Evolutionary conservation across 2,329 filamentous ascomycete genomes (phyloP), one percentile per base, ranked within the genome.

Genomic region (Fusarium sp.): DNA sequence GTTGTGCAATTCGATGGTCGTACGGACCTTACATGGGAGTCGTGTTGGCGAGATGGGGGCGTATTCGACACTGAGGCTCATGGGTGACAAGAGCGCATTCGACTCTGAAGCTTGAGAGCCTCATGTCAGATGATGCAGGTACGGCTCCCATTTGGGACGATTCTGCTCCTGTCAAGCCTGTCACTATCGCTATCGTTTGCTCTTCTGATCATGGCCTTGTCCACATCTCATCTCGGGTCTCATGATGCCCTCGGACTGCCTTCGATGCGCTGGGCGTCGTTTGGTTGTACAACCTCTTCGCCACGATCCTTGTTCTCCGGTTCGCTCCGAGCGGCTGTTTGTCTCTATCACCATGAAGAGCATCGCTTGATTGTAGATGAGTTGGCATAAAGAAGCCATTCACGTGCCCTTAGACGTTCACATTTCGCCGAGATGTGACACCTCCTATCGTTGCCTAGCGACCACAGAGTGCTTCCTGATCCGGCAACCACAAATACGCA

Each of bases 361-460:
- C 33, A 20, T 25, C 33, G 16, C 18, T 16, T 6, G 3, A 14
- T 35, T 9, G 25, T 2, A 20, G 29, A 36, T n/a, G 58, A 9
- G 20, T 29, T 74, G 57, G 36, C 60, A 47, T 13, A 13, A 42
- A 35, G 42, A 47, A 27, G 60, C 50, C 6, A 16, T 14, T 16
- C 61, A 35, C 52, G 36, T 59, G 62, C 36, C 40, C 14, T 36
- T 10, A 10, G 5, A 18, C 31, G 27, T 40, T 5, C 7, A 4
- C 6, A 61, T 66, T 47, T 16, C 56, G 22, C 2, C 22, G 45
- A 40, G 35, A 20, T n/a, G 72, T 73, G 65, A 62, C 52, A 74
- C 71, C 3, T 27, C n/a, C 18, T 35, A 50, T 33, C 13, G 71
- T 72, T 74, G 54, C 64, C 58, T 11, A 38, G 71, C 64, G 70